phyloP scores from a whole-genome alignment of 2,329 filamentous ascomycete species.

The Tolypocladium tundrense region DNA sequence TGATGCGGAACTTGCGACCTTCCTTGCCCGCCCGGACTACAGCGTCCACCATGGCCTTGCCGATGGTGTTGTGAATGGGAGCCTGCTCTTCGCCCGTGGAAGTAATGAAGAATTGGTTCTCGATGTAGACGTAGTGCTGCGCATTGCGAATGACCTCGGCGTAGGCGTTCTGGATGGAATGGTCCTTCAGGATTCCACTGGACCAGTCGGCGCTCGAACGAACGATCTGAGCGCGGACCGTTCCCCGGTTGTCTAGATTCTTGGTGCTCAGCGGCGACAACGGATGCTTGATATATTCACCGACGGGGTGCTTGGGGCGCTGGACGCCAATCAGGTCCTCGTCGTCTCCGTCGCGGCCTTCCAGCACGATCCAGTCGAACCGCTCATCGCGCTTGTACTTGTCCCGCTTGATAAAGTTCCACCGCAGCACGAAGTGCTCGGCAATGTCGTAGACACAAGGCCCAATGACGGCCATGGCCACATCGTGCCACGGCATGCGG shows the following conservation, averaged over 20 bases:
- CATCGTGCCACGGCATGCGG: conserved; percentile 98
- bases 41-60: conserved; percentile 82
- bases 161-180: conserved; percentile 83
- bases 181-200: conserved; percentile 75
- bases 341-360: conserved; percentile 64
- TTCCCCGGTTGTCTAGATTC: conserved; percentile 53
- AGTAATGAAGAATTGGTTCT: conserved; percentile 98
- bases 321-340: conserved; percentile 86
- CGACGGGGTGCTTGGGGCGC: conserved; percentile 78
- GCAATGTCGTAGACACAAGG: conserved; percentile 89
- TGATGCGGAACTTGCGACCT: conserved; percentile 78
- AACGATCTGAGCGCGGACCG: conserved; percentile 74
- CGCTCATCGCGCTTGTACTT: conserved; percentile 86
- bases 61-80: conserved; percentile 82
- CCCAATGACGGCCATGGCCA: conserved; percentile 82
- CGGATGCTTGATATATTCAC: conserved; percentile 78
- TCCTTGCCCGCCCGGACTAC: conserved; percentile 73
- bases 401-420: conserved; percentile 96
- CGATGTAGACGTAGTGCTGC: conserved; percentile 91
- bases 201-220: conserved; percentile 90
- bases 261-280: conserved; percentile 59
- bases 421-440: conserved; percentile 86
- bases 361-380: conserved; percentile 77
- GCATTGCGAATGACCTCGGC: conserved; percentile 76
- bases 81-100: conserved; percentile 81